Conservation (phyloP, 495 filamentous ascomycete genomes). For the Penicillium coprophilum region DNA sequence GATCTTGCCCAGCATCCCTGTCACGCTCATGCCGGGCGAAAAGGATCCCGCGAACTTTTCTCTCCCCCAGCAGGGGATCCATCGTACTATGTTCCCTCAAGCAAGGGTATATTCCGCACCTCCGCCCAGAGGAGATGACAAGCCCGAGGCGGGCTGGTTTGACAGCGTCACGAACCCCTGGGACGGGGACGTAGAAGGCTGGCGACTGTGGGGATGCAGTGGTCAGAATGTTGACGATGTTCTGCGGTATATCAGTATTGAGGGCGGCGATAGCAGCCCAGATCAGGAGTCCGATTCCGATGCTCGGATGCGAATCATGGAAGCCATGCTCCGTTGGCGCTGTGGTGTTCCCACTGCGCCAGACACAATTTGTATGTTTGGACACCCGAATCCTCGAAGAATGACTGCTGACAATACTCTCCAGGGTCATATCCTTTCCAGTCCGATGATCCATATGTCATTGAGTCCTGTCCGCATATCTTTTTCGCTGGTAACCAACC, state of each 20-base stretch:
- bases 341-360: slow-evolving; percentile 92
- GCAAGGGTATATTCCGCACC: slow-evolving; percentile 62
- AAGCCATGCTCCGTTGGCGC: slow-evolving; percentile 87
- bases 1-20: slow-evolving; percentile 75
- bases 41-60: slow-evolving; percentile 78
- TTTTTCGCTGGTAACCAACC: slow-evolving; percentile 90
- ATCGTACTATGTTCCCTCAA: slow-evolving; percentile 77
- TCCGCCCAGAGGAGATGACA: slow-evolving; percentile 45
- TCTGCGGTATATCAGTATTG: slow-evolving; percentile 73
- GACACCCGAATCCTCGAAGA: neutral
- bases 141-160: slow-evolving; percentile 68
- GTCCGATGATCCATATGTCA: slow-evolving; percentile 82
- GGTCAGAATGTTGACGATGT: slow-evolving; percentile 95
- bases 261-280: slow-evolving; percentile 28
- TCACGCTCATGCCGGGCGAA: slow-evolving; percentile 76
- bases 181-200: slow-evolving; percentile 85
- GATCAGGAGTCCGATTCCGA: slow-evolving; percentile 46
- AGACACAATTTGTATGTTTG: slow-evolving; percentile 83
- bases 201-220: slow-evolving; percentile 76
- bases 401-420: slow-evolving; percentile 11
- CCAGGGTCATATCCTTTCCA: slow-evolving; percentile 95
- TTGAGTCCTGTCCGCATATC: slow-evolving; percentile 80
- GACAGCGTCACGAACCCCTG: slow-evolving; percentile 92
- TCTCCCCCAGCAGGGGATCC: slow-evolving; percentile 79
- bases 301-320: slow-evolving; percentile 80